These are phyloP conservation scores for Aureobasidium sp. DNA, from an alignment of 2,329 filamentous ascomycete species.

Conservation along the genomic window DNA sequence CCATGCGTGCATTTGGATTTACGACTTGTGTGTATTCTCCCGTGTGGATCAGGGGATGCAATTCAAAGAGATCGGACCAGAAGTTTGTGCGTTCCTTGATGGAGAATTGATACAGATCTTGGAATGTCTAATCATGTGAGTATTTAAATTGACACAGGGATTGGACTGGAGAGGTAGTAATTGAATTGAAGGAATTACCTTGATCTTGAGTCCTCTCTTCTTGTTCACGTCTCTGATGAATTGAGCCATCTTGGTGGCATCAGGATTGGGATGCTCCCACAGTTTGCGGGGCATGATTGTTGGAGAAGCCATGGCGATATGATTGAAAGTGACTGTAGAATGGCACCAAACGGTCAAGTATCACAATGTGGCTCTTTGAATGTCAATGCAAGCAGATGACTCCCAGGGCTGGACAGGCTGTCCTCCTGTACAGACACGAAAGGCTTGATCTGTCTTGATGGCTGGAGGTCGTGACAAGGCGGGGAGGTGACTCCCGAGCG, in stretches of 20 bases:
- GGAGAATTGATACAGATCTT: constrained; percentile 65
- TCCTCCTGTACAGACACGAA: not conserved
- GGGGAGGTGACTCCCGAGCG: not conserved
- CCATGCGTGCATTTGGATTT: constrained; percentile 63
- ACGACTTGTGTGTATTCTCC: constrained; percentile 50
- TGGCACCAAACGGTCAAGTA: too few relatives aligned
- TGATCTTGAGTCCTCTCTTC: constrained; percentile 49
- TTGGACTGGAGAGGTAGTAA: not conserved
- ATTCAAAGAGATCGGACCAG: constrained; percentile 58
- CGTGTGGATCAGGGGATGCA: constrained; percentile 54
- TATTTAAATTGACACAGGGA: not conserved
- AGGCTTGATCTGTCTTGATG: not conserved
- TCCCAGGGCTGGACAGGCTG: not conserved
- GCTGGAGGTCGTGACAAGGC: not conserved
- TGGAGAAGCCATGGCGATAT: constrained; percentile 6
- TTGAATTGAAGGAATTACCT: constrained; percentile 38
- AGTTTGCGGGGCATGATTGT: constrained; percentile 36
- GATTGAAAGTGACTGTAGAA: too few relatives aligned
- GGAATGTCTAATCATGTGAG: constrained; percentile 48
- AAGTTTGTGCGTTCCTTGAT: constrained; percentile 56
- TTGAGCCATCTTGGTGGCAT: constrained; percentile 54
- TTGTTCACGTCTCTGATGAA: constrained; percentile 62
- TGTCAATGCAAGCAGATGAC: too few relatives aligned
- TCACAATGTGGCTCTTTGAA: too few relatives aligned
- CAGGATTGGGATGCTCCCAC: constrained; percentile 36